Conservation (phyloP, 208 protist species). For the Trypanosoma melophagium region DNA sequence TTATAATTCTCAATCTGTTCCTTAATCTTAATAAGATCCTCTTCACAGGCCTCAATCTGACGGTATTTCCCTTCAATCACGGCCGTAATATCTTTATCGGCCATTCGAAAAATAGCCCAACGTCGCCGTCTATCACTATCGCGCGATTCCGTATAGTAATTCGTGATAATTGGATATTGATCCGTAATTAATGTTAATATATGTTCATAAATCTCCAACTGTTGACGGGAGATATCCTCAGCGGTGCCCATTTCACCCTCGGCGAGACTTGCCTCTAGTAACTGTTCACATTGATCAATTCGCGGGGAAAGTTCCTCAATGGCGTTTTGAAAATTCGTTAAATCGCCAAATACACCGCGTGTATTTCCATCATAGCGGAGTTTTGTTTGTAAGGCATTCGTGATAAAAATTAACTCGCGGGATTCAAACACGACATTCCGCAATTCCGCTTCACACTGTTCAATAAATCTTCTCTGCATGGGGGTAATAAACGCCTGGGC, state of each 20-base stretch:
- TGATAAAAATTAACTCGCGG: conserved; percentile 79
- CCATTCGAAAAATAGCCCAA: conserved; percentile 93
- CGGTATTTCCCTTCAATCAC: conserved; percentile 85
- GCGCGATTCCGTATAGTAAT: conserved; percentile 75
- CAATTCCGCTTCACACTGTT: conserved; percentile 74
- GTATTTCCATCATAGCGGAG: conserved; percentile 78
- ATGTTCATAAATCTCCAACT: conserved; percentile 87
- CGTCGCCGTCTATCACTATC: conserved; percentile 76
- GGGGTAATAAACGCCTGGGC: conserved; percentile 75
- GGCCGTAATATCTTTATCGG: conserved; percentile 83
- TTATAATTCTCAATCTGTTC: conserved; percentile 88
- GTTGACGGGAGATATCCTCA: conserved; percentile 79
- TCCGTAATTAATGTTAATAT: conserved; percentile 83
- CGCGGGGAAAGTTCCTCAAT: conserved; percentile 87
- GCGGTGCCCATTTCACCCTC: conserved; percentile 91
- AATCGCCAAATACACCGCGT: conserved; percentile 70
- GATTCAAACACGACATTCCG: conserved; percentile 77
- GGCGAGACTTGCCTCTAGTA: conserved; percentile 82
- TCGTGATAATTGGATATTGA: conserved; percentile 87
- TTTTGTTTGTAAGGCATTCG: conserved; percentile 83
- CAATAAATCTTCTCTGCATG: conserved; percentile 82
- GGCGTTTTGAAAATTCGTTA: conserved; percentile 79
- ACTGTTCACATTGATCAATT: conserved; percentile 85
- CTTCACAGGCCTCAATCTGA: conserved; percentile 86
- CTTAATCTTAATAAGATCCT: conserved; percentile 81